A percentile compares a stretch with the other conserved stretches of the same genome.
phyloP scores from a whole-genome alignment of 148 eudicot species.

The Mesembryanthemum crystallinum region DNA sequence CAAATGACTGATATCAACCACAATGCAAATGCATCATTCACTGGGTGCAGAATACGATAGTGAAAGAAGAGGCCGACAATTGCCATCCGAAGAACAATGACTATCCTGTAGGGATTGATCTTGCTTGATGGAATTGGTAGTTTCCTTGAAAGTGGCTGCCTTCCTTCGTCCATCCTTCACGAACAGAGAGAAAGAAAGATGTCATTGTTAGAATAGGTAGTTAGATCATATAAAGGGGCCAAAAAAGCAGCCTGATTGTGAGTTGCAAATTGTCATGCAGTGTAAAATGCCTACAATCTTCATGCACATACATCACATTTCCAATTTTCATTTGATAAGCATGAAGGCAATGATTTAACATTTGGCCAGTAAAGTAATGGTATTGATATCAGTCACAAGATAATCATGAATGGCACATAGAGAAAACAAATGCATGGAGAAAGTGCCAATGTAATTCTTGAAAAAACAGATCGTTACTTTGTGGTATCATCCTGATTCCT shows the following conservation, averaged over 20 bases:
- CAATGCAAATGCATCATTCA: slow-evolving; percentile 77
- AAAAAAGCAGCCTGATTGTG: no score
- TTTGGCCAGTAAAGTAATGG: neutral
- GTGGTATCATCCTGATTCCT: neutral
- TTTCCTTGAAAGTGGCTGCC: slow-evolving; percentile 96
- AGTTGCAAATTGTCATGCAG: neutral
- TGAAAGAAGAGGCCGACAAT: slow-evolving; percentile 84
- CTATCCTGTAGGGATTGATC: slow-evolving; percentile 87
- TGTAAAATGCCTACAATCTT: neutral
- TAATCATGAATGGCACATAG: slow-evolving; percentile 6
- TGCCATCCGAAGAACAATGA: slow-evolving; percentile 69
- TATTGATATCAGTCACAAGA: no score
- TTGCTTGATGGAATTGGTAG: slow-evolving; percentile 88
- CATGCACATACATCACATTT: slow-evolving; percentile 17
- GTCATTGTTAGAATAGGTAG: neutral
- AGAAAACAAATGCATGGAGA: neutral
- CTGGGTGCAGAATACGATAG: slow-evolving; percentile 86
- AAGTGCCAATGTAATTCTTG: neutral
- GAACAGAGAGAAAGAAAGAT: slow-evolving; percentile 9
- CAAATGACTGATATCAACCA: slow-evolving; percentile 95
- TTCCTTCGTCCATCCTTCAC: slow-evolving; percentile 94
- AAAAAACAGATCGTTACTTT: neutral
- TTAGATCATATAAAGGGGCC: neutral
- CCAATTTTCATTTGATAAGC: slow-evolving; percentile 8
- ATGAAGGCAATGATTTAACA: neutral